phyloP scores from a whole-genome alignment of 2,329 filamentous ascomycete species.

The Beauveria pseudobassiana region DNA sequence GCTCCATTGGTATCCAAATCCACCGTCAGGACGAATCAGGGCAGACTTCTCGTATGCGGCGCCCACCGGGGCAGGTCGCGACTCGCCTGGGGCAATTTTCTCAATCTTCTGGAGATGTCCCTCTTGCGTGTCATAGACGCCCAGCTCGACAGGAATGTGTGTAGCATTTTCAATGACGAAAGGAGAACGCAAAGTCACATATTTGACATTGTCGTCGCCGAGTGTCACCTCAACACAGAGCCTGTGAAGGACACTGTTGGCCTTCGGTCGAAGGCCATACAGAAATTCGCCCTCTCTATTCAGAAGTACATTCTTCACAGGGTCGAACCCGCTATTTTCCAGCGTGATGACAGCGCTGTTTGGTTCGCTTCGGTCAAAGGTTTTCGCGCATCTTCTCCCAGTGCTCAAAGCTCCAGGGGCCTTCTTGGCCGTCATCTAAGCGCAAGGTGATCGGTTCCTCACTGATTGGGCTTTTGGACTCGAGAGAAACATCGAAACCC shows the following conservation, averaged over 20 bases:
- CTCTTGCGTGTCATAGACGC: conserved; percentile 79
- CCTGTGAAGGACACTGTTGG: conserved; percentile 77
- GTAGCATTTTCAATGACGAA: conserved; percentile 92
- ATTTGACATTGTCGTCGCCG: conserved; percentile 94
- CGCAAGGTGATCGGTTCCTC: conserved; percentile 66
- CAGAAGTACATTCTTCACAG: conserved; percentile 77
- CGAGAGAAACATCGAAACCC: conserved; percentile 80
- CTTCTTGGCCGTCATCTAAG: conserved; percentile 81
- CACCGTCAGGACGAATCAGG: conserved; percentile 83
- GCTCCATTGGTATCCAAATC: conserved; percentile 95
- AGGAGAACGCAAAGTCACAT: conserved; percentile 90
- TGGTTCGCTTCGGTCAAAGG: conserved; percentile 75
- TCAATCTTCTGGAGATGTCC: conserved; percentile 94
- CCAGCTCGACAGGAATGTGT: conserved; percentile 89
- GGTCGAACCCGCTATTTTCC: conserved; percentile 90
- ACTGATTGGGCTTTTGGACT: conserved; percentile 61
- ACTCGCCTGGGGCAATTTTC: conserved; percentile 89
- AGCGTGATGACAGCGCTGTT: conserved; percentile 72
- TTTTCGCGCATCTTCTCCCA: conserved; percentile 95
- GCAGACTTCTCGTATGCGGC: conserved; percentile 85
- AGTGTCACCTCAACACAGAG: conserved; percentile 87
- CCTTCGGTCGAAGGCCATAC: conserved; percentile 82
- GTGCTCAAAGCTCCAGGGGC: conserved; percentile 93
- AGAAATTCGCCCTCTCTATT: conserved; percentile 91
- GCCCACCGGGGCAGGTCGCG: conserved; percentile 82